Base-by-base conservation (phyloP, 805 yeast genomes). In the Candida silvicultrix region DNA sequence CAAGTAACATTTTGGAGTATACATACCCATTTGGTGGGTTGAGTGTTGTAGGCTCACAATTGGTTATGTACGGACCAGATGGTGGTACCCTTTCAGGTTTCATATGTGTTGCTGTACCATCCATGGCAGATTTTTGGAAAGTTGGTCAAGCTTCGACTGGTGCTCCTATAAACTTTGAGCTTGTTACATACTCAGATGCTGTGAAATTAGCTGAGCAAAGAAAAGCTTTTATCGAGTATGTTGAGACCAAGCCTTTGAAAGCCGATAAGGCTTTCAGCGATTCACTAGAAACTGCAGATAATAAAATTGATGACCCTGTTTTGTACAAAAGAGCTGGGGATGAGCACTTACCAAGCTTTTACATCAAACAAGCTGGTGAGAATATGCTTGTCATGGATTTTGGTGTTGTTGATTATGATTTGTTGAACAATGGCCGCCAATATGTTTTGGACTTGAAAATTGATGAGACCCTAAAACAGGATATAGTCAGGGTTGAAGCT, bases 361-460 rank as follows among this genome's bases (percentile, higher is more conserved):
- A 54, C 14, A 52, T 51, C 22, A 51, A 68, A 39, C 67, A 63
- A 43, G 64, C 61, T 9, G 68, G 69, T 36, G 69, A 65, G 47
- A 47, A 49, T 15, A 60, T 63, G 65, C 50, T 65, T 12, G 38
- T 62, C 10, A 49, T 62, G 45, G 69, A 65, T 48, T 65, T 62
- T 48, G 66, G 66, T 18, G 50, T 50, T 16, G 56, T 53, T 9
- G 42, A 58, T 2, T 65, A 62, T 48, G 54, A 58, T 9, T 48
- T 65, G n/a, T 51, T 62, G 41, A 63, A 59, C 38, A 60, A 57
- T 46, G 69, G 68, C 15, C 55, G 69, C 41, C 67, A 64, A 47
- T 59, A 56, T 43, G 55, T 52, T 9, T 44, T 65, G 10, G 56
- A 56, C n/a, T 21, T 42, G 15, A 21, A 41, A 21, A 29, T 41